phyloP scores from a whole-genome alignment of 441 rosid species.

The Pelargonium australe region DNA sequence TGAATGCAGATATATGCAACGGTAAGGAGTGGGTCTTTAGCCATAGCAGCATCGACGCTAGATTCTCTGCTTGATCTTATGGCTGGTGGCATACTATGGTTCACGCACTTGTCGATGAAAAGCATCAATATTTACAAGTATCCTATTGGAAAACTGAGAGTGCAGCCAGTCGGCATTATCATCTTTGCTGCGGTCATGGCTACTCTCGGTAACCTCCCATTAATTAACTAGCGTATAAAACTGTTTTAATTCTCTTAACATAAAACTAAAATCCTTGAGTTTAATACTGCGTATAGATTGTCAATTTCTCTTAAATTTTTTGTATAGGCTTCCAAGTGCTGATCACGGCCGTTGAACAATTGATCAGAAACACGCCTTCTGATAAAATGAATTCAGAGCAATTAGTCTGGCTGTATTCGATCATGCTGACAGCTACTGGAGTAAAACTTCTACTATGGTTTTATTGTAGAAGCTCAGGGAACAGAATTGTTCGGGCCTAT shows the following conservation, averaged over 20 bases:
- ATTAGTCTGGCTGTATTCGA: not conserved
- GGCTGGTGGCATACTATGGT: not conserved
- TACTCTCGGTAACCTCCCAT: not conserved
- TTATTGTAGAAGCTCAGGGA: not conserved
- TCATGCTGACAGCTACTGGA: not conserved
- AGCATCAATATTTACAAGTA: not conserved
- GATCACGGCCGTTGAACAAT: not conserved
- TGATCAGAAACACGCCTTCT: not conserved
- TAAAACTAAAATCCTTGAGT: no score
- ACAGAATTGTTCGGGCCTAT: not conserved
- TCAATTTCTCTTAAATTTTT: not conserved
- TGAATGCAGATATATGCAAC: not conserved
- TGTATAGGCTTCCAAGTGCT: not conserved
- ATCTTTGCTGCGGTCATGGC: not conserved
- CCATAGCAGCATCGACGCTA: conserved; percentile 14
- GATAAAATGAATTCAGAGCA: not conserved
- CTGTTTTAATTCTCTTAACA: no score
- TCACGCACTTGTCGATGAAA: conserved; percentile 2
- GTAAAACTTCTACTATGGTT: not conserved
- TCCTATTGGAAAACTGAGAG: conserved; percentile 1
- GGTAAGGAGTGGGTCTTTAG: not conserved
- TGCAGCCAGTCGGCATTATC: not conserved
- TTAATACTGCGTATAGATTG: no score
- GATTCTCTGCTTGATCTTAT: conserved; percentile 11
- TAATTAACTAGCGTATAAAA: not conserved